Base-by-base conservation (phyloP, 202 grass and related monocot genomes). In the Digitaria exilis region DNA sequence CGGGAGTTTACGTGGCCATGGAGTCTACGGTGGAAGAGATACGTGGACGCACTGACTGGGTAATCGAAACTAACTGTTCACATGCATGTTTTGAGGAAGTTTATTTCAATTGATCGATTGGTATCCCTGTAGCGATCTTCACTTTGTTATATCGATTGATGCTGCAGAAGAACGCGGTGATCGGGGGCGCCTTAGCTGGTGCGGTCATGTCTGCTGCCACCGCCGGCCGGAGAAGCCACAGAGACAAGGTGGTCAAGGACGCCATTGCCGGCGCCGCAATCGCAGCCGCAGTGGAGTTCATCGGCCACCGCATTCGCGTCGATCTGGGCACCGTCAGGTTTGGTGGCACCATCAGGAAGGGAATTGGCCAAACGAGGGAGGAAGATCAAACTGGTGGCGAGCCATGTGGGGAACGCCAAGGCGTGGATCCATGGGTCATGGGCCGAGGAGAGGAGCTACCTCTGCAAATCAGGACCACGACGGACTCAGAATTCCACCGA, bases 181-280 rank as follows among this genome's bases (percentile, higher is more conserved):
- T 94, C 16, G 94, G 94, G 21, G 91, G 91, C 13, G 88, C 84
- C 1, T 4, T 90, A n/a, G 89, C 87, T 1, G 94, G 94, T 9
- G 81, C 85, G 15, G 28, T 90, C 19, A 70, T 92, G 61, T 92
- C 91, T 1, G 89, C 85, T 15, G 80, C 50, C 0, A 57, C 54
- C 9, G 22, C 55, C 55, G 55, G 55, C 22, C 24, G 55, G 22
- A 58, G 82, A 56, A 63, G 79, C 57, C 44, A 65, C 12, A 85
- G 25, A 58, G 83, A 89, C 85, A 87, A 78, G 83, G 84, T 97
- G 51, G 65, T 87, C 72, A 88, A 61, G 48, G 89, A 90, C 57
- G 87, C 94, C 51, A 94, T 97, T 79, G 81, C 87, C 19, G 85
- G 70, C 43, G 89, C 83, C 7, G 94, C 91, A 39, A 46, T 94